Evolutionary conservation across 495 filamentous ascomycete species (phyloP).

Genomic region (Aspergillus bridgeri): DNA sequence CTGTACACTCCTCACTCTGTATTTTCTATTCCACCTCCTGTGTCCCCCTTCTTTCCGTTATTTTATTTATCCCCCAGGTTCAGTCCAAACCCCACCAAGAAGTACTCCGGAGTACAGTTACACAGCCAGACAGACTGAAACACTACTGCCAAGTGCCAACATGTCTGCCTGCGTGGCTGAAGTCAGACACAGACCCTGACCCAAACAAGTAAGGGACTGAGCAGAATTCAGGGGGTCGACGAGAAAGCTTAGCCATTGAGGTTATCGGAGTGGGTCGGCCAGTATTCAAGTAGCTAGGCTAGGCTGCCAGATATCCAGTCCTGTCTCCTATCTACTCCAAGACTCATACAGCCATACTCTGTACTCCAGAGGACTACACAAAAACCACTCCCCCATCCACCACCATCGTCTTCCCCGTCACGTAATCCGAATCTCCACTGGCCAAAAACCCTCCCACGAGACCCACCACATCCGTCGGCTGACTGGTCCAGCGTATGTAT

Average conservation of each 20-base stretch:
- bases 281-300: too few relatives aligned
- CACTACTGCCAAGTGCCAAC: too few relatives aligned
- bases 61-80: too few relatives aligned
- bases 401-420: conserved; percentile 60
- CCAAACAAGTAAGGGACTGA: neutral
- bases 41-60: too few relatives aligned
- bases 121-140: too few relatives aligned
- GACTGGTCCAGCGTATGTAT: too few relatives aligned
- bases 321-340: neutral
- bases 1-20: too few relatives aligned
- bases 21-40: too few relatives aligned
- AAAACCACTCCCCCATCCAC: conserved; percentile 61
- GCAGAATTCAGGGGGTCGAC: neutral
- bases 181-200: neutral
- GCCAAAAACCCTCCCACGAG: conserved; percentile 55
- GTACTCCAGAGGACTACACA: conserved; percentile 24
- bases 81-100: too few relatives aligned
- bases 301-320: conserved; percentile 1
- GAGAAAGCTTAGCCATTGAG: conserved; percentile 16
- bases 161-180: too few relatives aligned
- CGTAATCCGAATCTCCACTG: conserved; percentile 51
- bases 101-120: too few relatives aligned
- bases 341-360: too few relatives aligned
- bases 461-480: conserved; percentile 57
- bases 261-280: conserved; percentile 6